Evolutionary conservation across 805 yeast species (phyloP).

Genomic region (Wickerhamiella spandovensis): DNA sequence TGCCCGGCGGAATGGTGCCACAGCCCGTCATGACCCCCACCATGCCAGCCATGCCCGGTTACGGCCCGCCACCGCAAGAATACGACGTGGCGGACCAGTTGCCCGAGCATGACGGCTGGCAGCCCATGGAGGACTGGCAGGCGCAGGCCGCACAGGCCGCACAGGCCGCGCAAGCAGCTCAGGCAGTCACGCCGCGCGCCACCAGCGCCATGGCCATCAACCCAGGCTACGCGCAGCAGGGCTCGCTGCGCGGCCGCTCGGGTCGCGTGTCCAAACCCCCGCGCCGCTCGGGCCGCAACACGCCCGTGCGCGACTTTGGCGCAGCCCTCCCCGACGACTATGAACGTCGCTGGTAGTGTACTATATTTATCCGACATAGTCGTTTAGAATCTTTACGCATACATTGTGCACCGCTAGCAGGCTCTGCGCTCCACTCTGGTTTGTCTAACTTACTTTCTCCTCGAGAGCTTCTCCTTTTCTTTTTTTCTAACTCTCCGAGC

Average conservation of each 20-base stretch:
- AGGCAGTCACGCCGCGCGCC: background rate
- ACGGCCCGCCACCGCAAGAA: background rate
- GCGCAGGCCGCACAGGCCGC: background rate
- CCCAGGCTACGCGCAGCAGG: background rate
- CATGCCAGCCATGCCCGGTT: background rate
- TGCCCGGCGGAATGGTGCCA: background rate
- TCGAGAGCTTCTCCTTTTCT: too few relatives aligned
- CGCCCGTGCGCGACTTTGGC: background rate
- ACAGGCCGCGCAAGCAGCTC: background rate
- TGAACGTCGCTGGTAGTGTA: background rate
- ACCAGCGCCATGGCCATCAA: background rate
- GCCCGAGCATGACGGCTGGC: background rate
- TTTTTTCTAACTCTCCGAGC: too few relatives aligned
- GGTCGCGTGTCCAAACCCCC: background rate
- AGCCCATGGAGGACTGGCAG: background rate
- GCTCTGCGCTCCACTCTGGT: too few relatives aligned
- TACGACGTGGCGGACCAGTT: background rate
- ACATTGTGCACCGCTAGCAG: too few relatives aligned
- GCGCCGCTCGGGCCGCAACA: background rate
- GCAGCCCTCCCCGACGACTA: background rate
- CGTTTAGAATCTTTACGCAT: background rate
- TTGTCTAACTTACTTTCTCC: too few relatives aligned
- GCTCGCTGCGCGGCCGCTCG: background rate
- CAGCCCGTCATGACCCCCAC: background rate
- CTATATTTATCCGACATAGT: background rate